Percentiles rank a stretch among this genome's conserved stretches.
Conservation (phyloP, 2,329 filamentous ascomycete species). For the Chaetothyriales sp. region DNA sequence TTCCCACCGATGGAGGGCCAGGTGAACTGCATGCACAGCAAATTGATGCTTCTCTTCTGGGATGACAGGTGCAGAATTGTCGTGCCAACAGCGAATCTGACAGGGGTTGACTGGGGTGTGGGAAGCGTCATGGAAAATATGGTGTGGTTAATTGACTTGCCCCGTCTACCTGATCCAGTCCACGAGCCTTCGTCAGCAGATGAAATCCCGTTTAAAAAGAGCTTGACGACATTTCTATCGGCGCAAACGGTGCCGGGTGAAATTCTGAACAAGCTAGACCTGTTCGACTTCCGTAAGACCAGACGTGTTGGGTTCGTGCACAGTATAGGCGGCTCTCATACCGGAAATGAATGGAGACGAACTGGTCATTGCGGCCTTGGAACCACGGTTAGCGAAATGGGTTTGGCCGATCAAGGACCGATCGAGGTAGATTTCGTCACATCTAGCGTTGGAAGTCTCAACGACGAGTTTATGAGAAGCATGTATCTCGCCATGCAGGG, state of each 20-base stretch:
- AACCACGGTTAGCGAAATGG: constrained; percentile 49
- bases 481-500: constrained; percentile 48
- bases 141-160: constrained; percentile 86
- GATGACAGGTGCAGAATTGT: constrained; percentile 46
- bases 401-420: constrained; percentile 42
- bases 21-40: constrained; percentile 76
- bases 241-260: constrained; percentile 52
- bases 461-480: constrained; percentile 48
- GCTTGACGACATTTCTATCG: constrained; percentile 56
- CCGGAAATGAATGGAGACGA: constrained; percentile 28
- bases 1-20: constrained; percentile 69
- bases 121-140: constrained; percentile 74
- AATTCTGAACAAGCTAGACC: constrained; percentile 53
- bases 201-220: constrained; percentile 49
- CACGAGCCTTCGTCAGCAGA: constrained; percentile 2
- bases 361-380: constrained; percentile 67
- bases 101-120: constrained; percentile 81
- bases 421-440: constrained; percentile 27
- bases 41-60: constrained; percentile 81
- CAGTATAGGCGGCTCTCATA: constrained; percentile 52
- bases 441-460: constrained; percentile 70
- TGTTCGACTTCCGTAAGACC: constrained; percentile 73
- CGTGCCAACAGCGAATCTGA: constrained; percentile 76
- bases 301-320: constrained; percentile 65
- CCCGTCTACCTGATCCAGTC: constrained; percentile 26